Evolutionary conservation across 2,329 filamentous ascomycete genomes (phyloP).

Genomic region (Neofusicoccum sp.): DNA sequence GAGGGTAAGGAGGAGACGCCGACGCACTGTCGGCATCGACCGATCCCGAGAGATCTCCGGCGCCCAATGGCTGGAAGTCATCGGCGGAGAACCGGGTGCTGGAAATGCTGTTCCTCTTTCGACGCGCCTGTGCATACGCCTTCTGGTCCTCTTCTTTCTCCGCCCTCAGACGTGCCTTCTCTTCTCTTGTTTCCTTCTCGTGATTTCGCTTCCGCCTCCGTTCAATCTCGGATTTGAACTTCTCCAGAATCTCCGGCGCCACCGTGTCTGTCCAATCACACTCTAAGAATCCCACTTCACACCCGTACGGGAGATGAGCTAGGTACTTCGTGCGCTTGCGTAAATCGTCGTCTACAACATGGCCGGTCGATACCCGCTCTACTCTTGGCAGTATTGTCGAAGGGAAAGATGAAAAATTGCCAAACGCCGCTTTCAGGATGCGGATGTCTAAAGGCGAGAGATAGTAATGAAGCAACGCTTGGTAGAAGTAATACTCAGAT

Average conservation of each 20-base stretch:
- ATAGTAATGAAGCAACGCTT: constrained; percentile 84
- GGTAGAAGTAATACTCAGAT: constrained; percentile 81
- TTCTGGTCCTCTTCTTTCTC: constrained; percentile 77
- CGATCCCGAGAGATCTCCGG: constrained; percentile 30
- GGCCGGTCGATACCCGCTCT: constrained; percentile 85
- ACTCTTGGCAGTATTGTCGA: constrained; percentile 84
- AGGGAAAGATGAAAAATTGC: constrained; percentile 78
- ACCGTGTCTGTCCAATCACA: constrained; percentile 96
- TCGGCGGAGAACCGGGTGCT: constrained; percentile 54
- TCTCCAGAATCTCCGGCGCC: constrained; percentile 69
- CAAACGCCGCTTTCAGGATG: constrained; percentile 87
- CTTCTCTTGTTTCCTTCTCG: constrained; percentile 84
- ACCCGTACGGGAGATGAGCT: constrained; percentile 84
- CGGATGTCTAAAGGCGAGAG: constrained; percentile 89
- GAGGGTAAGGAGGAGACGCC: constrained; percentile 51
- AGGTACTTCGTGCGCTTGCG: constrained; percentile 86
- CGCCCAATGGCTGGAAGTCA: constrained; percentile 47
- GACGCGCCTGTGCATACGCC: constrained; percentile 65
- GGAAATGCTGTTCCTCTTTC: constrained; percentile 56
- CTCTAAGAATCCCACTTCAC: constrained; percentile 86
- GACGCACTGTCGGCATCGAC: constrained; percentile 40
- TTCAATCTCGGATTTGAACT: constrained; percentile 77
- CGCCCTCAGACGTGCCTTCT: constrained; percentile 79
- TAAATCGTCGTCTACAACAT: constrained; percentile 82
- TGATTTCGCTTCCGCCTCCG: constrained; percentile 73